Evolutionary conservation across 257 asterid genomes (phyloP), one percentile per base, ranked within the genome.

Genomic region (Solanum infundibuliforme): DNA sequence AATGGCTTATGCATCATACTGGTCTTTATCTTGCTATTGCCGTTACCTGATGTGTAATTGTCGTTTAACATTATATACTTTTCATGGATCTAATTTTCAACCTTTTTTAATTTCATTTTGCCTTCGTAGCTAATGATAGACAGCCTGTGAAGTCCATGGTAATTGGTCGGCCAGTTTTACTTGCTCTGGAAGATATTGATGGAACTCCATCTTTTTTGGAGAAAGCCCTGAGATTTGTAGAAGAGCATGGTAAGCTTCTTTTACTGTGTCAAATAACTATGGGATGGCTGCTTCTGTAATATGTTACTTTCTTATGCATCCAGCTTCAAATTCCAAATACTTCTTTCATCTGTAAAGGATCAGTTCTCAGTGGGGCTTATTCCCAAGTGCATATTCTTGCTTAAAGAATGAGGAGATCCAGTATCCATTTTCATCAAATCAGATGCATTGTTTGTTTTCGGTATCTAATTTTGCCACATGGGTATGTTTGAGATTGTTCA

Each of bases 121-220:
- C 29, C 73, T 71, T 76, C 83, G 74, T 89, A 96, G 99, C 84
- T 36, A 97, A 94, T 91, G 99, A 97, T 88, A 97, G 92, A 88
- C 95, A 89, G 88, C 87, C 95, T 75, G 94, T 87, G 60, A 97
- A 96, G 87, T 94, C 98, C 75, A 83, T 94, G 91, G 99, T 97
- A 86, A 85, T 96, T 91, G 99, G 99, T 43, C 90, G 98, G 76
- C 99, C 99, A 41, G 90, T 97, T 91, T 92, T 97, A 91, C 99
- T 97, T 91, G 99, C 99, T 82, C 91, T 97, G 89, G 99, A 97
- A 94, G 99, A 97, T 88, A 91, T 94, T 83, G 99, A 97, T 85
- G 99, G 99, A 88, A 94, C 97, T 89, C 98, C 98, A 71, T 96
- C 99, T 88, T 97, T 97, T 92, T 86, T 97, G 94, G 99, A 97